Evolutionary conservation across 2,329 filamentous ascomycete species (phyloP).

Genomic region (Celoporthe dispersa): DNA sequence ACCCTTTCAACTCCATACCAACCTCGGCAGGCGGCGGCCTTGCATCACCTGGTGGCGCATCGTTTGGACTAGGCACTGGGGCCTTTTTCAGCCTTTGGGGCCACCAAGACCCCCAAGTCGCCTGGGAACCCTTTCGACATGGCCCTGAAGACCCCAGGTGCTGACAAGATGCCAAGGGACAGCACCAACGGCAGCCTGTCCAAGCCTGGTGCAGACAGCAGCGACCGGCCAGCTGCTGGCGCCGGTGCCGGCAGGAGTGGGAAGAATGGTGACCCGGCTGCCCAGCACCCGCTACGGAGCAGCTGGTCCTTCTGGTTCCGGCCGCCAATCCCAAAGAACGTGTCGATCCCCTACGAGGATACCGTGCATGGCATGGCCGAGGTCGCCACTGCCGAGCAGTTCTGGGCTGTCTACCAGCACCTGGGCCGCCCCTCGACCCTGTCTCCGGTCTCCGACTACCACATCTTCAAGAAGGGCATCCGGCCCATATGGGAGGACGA

Average conservation of each 20-base stretch:
- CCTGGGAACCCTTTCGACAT: constrained; percentile 81
- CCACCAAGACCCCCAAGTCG: constrained; percentile 85
- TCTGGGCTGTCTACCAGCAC: constrained; percentile 87
- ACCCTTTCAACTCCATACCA: constrained; percentile 78
- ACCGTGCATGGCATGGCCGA: constrained; percentile 86
- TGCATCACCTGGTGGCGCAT: constrained; percentile 75
- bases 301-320: constrained; percentile 98
- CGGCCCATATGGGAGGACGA: constrained; percentile 98
- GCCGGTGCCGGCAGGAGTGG: constrained; percentile 42
- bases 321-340: constrained; percentile 94
- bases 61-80: constrained; percentile 91
- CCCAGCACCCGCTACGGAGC: constrained; percentile 70
- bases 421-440: constrained; percentile 86
- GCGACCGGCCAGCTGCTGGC: constrained; percentile 43
- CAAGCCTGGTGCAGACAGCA: constrained; percentile 54
- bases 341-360: constrained; percentile 92
- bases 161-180: constrained; percentile 65
- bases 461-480: constrained; percentile 96
- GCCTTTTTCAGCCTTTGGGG: constrained; percentile 97
- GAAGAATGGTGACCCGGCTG: constrained; percentile 33
- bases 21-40: constrained; percentile 67
- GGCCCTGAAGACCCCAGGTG: constrained; percentile 63
- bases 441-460: constrained; percentile 94
- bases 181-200: constrained; percentile 40
- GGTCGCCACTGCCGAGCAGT: constrained; percentile 84